These are phyloP conservation scores for Saccharum spontaneum DNA, from an alignment of 176 grass and related monocot genomes.

Conservation along the genomic window DNA sequence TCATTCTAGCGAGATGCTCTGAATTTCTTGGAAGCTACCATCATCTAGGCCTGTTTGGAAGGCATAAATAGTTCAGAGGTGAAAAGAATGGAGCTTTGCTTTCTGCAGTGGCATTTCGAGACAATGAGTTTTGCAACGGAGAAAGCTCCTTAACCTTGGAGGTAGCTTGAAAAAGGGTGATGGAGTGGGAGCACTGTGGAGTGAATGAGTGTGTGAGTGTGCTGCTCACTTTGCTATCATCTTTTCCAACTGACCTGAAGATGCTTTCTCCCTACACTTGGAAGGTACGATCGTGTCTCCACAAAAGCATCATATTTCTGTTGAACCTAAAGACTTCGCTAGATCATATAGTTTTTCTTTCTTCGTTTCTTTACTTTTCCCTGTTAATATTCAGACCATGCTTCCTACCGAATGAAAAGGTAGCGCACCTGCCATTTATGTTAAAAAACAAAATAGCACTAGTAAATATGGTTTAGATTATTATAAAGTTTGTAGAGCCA, in stretches of 20 bases:
- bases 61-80: too few species aligned
- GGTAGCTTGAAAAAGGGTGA: neutral
- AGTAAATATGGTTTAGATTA: neutral
- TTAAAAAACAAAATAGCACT: neutral
- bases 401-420: too few species aligned
- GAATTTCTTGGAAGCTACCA: too few species aligned
- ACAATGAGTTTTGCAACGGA: neutral
- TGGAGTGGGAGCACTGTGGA: neutral
- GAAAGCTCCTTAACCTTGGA: neutral
- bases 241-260: neutral
- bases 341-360: too few species aligned
- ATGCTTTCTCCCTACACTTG: constrained; percentile 24
- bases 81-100: neutral
- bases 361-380: too few species aligned
- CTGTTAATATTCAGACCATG: too few species aligned
- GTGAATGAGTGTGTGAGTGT: neutral
- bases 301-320: neutral
- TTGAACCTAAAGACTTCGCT: neutral
- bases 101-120: neutral
- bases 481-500: neutral
- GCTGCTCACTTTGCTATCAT: neutral
- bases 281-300: constrained; percentile 3
- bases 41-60: too few species aligned
- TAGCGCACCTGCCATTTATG: too few species aligned
- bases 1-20: too few species aligned